A percentile compares a stretch with the other conserved stretches of the same genome.
Conservation (phyloP, 2,329 filamentous ascomycete species). For the Domatiomyces catenatus region DNA sequence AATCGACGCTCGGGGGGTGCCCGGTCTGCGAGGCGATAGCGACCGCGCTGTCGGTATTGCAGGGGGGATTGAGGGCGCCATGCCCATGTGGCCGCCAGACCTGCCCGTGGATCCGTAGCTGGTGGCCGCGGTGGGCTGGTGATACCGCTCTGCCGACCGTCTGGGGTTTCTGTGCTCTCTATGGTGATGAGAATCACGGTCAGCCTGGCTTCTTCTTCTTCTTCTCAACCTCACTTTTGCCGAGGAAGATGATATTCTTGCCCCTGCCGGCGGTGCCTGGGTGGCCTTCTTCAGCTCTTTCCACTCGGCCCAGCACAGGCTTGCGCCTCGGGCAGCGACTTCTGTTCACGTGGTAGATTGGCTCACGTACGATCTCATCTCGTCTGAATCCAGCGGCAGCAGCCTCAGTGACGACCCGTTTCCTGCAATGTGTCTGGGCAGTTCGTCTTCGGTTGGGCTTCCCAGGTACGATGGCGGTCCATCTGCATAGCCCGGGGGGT, state of each 20-base stretch:
- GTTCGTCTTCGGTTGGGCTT: slow-evolving; percentile 19
- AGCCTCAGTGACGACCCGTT: slow-evolving; percentile 31
- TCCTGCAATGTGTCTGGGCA: slow-evolving; percentile 20
- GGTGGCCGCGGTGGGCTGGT: slow-evolving; percentile 21
- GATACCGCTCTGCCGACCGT: slow-evolving; percentile 20
- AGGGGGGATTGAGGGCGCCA: slow-evolving; percentile 27
- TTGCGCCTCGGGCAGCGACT: slow-evolving; percentile 13
- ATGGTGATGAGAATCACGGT: slow-evolving; percentile 17
- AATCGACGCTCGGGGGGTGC: slow-evolving; percentile 32
- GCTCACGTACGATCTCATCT: slow-evolving; percentile 27
- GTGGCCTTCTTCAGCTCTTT: slow-evolving; percentile 10
- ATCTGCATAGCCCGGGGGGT: slow-evolving; percentile 26
- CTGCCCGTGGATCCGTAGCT: slow-evolving; percentile 25
- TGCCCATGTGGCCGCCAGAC: slow-evolving; percentile 29
- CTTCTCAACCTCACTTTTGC: slow-evolving; percentile 16
- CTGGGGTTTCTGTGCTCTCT: slow-evolving; percentile 14
- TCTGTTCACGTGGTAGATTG: slow-evolving; percentile 8
- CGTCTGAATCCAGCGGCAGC: slow-evolving; percentile 26
- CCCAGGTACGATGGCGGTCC: slow-evolving; percentile 28
- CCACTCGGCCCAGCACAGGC: slow-evolving; percentile 8
- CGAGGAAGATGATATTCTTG: slow-evolving; percentile 8
- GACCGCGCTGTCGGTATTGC: slow-evolving; percentile 25
- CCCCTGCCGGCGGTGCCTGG: slow-evolving; percentile 4
- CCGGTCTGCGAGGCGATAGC: slow-evolving; percentile 34
- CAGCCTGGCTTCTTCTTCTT: slow-evolving; percentile 11